These are phyloP conservation scores for Mucor ambiguus DNA, from an alignment of 371 early-diverging fungal genomes.

Conservation along the genomic window DNA sequence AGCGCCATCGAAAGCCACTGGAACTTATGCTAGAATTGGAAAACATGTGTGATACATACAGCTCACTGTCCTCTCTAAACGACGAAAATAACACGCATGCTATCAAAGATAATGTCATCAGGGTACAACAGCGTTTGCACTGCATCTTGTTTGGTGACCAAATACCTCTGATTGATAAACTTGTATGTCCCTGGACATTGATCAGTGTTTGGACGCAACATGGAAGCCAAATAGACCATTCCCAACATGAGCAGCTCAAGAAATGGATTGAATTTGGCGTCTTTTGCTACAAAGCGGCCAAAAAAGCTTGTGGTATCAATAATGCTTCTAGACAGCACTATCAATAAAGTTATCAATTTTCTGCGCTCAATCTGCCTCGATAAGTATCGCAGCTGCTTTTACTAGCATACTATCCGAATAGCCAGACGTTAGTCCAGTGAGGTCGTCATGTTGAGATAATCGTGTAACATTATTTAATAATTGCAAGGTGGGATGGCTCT, in stretches of 20 bases:
- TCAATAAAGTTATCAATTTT: neutral
- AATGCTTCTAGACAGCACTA: neutral
- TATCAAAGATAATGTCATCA: neutral
- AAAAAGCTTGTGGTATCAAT: neutral
- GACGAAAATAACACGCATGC: neutral
- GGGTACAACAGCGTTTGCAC: neutral
- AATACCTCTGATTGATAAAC: neutral
- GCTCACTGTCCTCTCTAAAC: neutral
- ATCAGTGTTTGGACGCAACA: conserved; percentile 13
- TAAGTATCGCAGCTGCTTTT: too few species aligned
- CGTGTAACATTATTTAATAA: neutral
- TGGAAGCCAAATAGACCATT: neutral
- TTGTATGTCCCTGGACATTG: conserved; percentile 9
- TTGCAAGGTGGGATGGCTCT: neutral
- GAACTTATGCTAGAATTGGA: conserved; percentile 10
- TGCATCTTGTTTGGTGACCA: conserved; percentile 10
- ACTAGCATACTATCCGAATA: neutral
- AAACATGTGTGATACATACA: conserved; percentile 6
- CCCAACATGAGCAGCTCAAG: neutral
- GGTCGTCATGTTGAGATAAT: neutral
- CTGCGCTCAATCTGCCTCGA: too few species aligned
- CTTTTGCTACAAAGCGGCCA: neutral
- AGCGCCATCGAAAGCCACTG: conserved; percentile 8
- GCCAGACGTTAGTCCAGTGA: neutral
- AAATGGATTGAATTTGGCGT: conserved; percentile 12